A percentile compares a stretch with the other conserved stretches of the same genome.
Conservation (phyloP, 2,329 filamentous ascomycete genomes). For the Didymella arachidicola region DNA sequence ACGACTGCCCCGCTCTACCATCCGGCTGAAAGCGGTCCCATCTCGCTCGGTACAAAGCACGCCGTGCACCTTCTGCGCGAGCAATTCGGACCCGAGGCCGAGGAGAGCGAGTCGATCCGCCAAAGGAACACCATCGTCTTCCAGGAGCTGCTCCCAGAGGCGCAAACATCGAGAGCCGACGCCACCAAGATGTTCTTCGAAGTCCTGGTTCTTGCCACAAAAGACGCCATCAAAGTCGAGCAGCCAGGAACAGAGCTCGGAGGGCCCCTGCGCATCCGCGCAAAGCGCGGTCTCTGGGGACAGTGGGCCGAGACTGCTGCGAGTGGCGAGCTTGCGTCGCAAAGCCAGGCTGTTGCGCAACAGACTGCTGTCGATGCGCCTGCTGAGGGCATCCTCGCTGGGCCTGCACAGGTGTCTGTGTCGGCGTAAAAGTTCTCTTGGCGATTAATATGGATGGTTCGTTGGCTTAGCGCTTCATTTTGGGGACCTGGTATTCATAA, state of each 20-base stretch:
- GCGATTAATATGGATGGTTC: constrained; percentile 14
- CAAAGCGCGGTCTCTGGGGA: constrained; percentile 96
- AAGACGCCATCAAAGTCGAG: constrained; percentile 97
- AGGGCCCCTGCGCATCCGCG: constrained; percentile 80
- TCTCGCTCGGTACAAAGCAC: constrained; percentile 91
- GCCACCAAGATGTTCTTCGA: constrained; percentile 99
- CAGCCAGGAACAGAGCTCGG: constrained; percentile 76
- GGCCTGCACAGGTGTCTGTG: constrained; percentile 31
- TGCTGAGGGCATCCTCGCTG: constrained; percentile 32
- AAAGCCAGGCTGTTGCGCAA: constrained; percentile 31
- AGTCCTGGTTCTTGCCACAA: constrained; percentile 91
- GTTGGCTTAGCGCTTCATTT: constrained; percentile 22
- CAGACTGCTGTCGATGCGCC: constrained; percentile 29
- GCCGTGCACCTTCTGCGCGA: constrained; percentile 94
- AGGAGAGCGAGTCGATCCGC: constrained; percentile 71
- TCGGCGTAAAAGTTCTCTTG: constrained; percentile 29
- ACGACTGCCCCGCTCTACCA: constrained; percentile 78
- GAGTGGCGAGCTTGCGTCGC: constrained; percentile 38
- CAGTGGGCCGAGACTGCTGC: constrained; percentile 80
- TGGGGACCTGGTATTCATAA: constrained; percentile 26
- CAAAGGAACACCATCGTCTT: constrained; percentile 82
- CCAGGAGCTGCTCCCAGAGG: constrained; percentile 87
- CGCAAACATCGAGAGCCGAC: constrained; percentile 81
- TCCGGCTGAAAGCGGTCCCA: constrained; percentile 82
- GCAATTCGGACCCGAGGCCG: constrained; percentile 78